Evolutionary conservation across 83 land plant genomes (phyloP).

Genomic region (Larix sibirica): DNA sequence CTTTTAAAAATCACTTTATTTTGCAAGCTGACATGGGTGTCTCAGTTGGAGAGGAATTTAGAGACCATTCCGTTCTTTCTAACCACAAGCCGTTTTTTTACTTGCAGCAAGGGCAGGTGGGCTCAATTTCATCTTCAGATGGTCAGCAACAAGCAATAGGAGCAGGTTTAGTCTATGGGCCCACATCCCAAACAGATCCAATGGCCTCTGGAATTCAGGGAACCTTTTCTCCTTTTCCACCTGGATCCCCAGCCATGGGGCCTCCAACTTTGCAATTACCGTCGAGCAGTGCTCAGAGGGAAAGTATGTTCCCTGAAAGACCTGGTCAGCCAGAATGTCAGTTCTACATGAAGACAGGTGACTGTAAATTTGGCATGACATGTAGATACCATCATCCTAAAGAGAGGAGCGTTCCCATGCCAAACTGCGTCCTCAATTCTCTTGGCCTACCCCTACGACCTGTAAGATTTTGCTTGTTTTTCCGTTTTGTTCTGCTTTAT

Average conservation of each 20-base stretch:
- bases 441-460: slow-evolving; percentile 57
- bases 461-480: slow-evolving; percentile 26
- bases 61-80: neutral
- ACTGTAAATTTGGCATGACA: slow-evolving; percentile 64
- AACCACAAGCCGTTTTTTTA: neutral
- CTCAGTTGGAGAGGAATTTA: neutral
- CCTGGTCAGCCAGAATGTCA: slow-evolving; percentile 68
- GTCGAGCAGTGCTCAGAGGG: slow-evolving; percentile 11
- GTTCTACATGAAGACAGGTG: slow-evolving; percentile 67
- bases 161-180: slow-evolving; percentile 37
- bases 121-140: slow-evolving; percentile 51
- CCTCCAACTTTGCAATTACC: slow-evolving; percentile 39
- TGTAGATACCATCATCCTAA: slow-evolving; percentile 64
- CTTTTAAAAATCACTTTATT: neutral
- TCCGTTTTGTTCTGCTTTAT: no score
- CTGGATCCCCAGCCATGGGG: slow-evolving; percentile 52
- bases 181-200: slow-evolving; percentile 39
- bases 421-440: slow-evolving; percentile 36
- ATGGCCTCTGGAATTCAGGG: slow-evolving; percentile 40
- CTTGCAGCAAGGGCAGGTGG: slow-evolving; percentile 49
- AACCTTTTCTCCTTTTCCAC: slow-evolving; percentile 34
- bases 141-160: slow-evolving; percentile 42
- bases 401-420: slow-evolving; percentile 24
- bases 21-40: neutral
- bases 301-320: slow-evolving; percentile 48